Evolutionary conservation across 2,329 filamentous ascomycete genomes (phyloP).

Genomic region (Ophiocordyceps camponoti-floridani): DNA sequence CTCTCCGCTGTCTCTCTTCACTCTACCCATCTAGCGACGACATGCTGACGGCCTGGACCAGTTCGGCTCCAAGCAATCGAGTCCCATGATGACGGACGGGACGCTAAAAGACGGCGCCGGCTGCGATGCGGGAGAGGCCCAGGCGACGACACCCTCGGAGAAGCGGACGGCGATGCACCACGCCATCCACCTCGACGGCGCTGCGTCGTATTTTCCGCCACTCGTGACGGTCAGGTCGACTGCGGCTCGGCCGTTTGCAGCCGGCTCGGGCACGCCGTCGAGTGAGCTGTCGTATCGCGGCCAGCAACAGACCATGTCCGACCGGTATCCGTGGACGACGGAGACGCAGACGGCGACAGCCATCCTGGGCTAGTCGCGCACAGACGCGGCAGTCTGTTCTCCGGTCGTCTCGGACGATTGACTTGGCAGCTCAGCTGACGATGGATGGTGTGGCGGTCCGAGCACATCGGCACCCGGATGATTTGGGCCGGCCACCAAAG

Average conservation of each 20-base stretch:
- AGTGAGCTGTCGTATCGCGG: conserved; percentile 19
- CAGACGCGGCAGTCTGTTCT: not conserved
- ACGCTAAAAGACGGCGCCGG: conserved; percentile 20
- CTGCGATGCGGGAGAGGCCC: not conserved
- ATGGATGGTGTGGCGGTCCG: not conserved
- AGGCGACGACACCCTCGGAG: not conserved
- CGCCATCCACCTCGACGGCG: conserved; percentile 11
- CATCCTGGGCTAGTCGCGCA: conserved; percentile 19
- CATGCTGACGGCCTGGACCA: conserved; percentile 10
- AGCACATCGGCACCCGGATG: not conserved
- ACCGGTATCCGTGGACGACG: conserved; percentile 28
- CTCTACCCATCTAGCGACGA: not conserved
- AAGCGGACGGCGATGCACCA: conserved; percentile 1
- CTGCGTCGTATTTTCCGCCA: conserved; percentile 4
- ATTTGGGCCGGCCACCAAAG: not conserved
- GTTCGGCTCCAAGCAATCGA: conserved; percentile 45
- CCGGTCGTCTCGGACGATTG: not conserved
- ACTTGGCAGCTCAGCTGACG: not conserved
- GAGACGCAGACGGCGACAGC: conserved; percentile 32
- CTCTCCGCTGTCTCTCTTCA: not conserved
- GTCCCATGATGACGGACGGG: conserved; percentile 30
- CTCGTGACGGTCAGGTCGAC: conserved; percentile 3
- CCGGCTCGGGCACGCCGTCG: conserved; percentile 27
- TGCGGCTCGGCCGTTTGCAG: conserved; percentile 14
- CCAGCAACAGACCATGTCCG: conserved; percentile 15